Evolutionary conservation across 2,329 filamentous ascomycete species (phyloP).

Genomic region (Elsinoe perseae): DNA sequence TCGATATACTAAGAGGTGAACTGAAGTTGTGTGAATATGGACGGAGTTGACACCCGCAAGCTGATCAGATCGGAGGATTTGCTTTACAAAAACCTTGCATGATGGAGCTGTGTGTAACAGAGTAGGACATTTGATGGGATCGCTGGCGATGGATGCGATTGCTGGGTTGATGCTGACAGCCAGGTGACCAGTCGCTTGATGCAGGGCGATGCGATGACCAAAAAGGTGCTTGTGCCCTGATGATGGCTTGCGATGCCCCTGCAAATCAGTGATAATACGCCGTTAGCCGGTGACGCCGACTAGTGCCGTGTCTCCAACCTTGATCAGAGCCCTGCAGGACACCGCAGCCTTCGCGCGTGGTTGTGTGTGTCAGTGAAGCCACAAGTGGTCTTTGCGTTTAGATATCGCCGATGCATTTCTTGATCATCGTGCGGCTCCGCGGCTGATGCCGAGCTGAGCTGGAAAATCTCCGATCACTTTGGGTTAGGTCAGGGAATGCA

Average conservation of each 20-base stretch:
- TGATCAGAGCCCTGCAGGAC: slow-evolving; percentile 2
- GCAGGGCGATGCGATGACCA: too few species aligned
- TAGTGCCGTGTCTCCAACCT: background rate
- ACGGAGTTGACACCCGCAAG: background rate
- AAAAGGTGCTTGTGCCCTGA: too few species aligned
- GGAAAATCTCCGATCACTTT: background rate
- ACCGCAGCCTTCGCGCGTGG: slow-evolving; percentile 1
- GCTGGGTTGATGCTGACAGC: background rate
- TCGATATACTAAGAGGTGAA: background rate
- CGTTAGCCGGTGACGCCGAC: background rate
- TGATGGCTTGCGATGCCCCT: background rate
- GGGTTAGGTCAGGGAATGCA: background rate
- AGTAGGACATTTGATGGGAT: too few species aligned
- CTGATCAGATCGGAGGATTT: background rate
- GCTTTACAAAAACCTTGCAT: background rate
- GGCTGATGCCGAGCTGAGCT: background rate
- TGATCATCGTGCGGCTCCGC: slow-evolving; percentile 15
- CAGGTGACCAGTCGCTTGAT: background rate
- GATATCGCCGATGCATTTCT: slow-evolving; percentile 6
- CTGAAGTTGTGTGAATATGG: background rate
- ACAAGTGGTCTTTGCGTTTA: background rate
- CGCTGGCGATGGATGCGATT: background rate
- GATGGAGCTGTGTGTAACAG: background rate
- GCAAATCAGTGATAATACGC: background rate
- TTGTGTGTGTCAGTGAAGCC: background rate